Evolutionary conservation across 176 grass and related monocot species (phyloP).

Genomic region (Elaeis guineensis): DNA sequence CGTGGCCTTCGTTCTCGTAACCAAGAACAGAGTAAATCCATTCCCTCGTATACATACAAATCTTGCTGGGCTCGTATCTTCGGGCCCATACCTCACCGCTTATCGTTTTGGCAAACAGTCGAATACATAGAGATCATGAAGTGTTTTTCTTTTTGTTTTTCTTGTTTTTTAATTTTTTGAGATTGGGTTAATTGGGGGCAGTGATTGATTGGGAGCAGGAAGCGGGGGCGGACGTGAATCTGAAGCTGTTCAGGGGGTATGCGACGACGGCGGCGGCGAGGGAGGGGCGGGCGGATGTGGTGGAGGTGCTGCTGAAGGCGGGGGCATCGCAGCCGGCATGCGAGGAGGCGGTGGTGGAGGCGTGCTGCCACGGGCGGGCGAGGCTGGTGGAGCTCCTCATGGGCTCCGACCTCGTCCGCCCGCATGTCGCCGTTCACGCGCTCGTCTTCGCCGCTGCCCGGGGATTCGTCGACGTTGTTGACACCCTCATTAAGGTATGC

Average conservation of each 20-base stretch:
- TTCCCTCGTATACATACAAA: too few relatives aligned
- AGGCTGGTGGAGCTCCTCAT: conserved; percentile 64
- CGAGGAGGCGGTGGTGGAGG: conserved; percentile 95
- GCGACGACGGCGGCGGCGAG: conserved; percentile 69
- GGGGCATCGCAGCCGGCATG: conserved; percentile 86
- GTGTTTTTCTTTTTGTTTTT: too few relatives aligned
- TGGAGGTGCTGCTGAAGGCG: conserved; percentile 56
- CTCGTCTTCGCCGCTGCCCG: conserved; percentile 67
- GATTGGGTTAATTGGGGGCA: too few relatives aligned
- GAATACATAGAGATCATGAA: too few relatives aligned
- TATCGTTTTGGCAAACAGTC: too few relatives aligned
- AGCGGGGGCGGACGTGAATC: conserved; percentile 83
- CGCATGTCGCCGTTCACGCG: conserved; percentile 59
- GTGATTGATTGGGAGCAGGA: conserved; percentile 31
- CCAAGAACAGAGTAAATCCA: too few relatives aligned
- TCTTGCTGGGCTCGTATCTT: too few relatives aligned
- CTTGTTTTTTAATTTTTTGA: too few relatives aligned
- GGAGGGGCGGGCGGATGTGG: conserved; percentile 67
- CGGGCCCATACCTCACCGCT: too few relatives aligned
- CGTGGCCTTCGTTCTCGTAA: too few relatives aligned
- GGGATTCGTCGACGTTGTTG: conserved; percentile 76
- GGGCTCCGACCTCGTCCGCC: conserved; percentile 72
- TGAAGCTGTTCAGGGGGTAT: conserved; percentile 70
- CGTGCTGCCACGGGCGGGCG: conserved; percentile 57
- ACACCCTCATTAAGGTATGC: conserved; percentile 62